Conservation (phyloP, 2,329 filamentous ascomycete genomes). For the Diaporthe vaccinii region DNA sequence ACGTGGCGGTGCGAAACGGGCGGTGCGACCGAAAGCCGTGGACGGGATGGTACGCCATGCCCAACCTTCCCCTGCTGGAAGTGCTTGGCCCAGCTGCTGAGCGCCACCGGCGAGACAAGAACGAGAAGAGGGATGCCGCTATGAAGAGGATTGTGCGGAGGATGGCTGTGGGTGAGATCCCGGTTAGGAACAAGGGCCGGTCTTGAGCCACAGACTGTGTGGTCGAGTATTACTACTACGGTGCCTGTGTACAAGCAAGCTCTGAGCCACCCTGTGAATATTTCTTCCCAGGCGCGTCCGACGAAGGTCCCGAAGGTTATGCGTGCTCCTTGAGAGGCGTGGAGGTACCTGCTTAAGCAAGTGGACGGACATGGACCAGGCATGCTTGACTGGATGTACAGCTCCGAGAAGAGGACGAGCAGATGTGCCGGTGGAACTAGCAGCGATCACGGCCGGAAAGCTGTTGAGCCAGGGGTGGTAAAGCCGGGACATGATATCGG, state of each 20-base stretch:
- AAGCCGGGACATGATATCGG: background rate
- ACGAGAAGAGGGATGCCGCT: background rate
- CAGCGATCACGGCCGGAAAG: background rate
- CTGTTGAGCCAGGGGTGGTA: background rate
- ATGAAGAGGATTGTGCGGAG: slow-evolving; percentile 12
- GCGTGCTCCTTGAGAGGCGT: no score
- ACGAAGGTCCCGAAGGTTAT: no score
- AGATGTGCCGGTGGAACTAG: background rate
- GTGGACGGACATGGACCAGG: background rate
- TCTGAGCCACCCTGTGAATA: background rate
- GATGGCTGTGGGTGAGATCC: background rate
- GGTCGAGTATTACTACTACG: background rate
- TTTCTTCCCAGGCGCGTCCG: no score
- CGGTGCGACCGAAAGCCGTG: background rate
- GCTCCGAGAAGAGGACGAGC: background rate
- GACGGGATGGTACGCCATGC: background rate
- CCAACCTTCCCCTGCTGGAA: background rate
- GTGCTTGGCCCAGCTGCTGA: slow-evolving; percentile 10
- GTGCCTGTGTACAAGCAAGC: background rate
- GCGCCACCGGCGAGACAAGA: background rate
- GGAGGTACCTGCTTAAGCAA: no score
- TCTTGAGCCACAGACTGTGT: background rate
- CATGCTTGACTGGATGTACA: background rate
- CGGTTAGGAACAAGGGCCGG: background rate
- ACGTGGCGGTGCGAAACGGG: background rate